Base-by-base conservation (phyloP, 257 asterid species). In the Perilla frutescens region DNA sequence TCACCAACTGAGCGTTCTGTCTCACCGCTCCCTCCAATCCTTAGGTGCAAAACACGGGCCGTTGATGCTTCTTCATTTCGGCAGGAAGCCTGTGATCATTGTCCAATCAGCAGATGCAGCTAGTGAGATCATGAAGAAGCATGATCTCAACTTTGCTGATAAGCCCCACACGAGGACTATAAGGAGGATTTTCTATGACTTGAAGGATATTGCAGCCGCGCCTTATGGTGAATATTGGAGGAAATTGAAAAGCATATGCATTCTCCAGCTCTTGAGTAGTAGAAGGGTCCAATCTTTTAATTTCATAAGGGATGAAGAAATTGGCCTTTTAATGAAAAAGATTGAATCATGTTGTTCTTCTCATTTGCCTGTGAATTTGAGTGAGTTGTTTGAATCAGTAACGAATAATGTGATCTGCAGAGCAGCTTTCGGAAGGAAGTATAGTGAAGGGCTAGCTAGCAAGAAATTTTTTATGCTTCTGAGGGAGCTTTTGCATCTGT, bases 161-260 rank as follows among this genome's bases (percentile, higher is more conserved):
- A 85, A 82, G 76, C 84, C 90, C 3, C 48, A 26, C 8, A 11
- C 82, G 1, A 58, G 43, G 20, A 66, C 73, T 0, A 14, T 70
- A 0, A 65, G 80, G 40, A 59, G 54, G 7, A 62, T 88, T 0
- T 3, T 83, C 29, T 81, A 81, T 9, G 78, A 71, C 62, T 5
- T 31, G 0, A 84, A 51, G 45, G 86, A 81, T 11, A 31, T 86
- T 12, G 29, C 72, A 0, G 44, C 69, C 7, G 67, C 88, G 0
- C 86, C 90, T 0, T 83, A 84, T n/a, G 84, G 88, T 0, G 87
- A 85, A 14, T 81, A 80, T 8, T 83, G 87, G 90, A 81, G 86
- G 72, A 79, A 75, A 8, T 0, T 87, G 48, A 81, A 71, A 64
- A 70, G 87, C 64, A 44, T 88, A 11, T 74, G 77, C 14, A 66